Percentiles rank a stretch among this genome's conserved stretches.
Conservation (phyloP, 108 stramenopile genomes). For the Aurantiochytrium sp. region DNA sequence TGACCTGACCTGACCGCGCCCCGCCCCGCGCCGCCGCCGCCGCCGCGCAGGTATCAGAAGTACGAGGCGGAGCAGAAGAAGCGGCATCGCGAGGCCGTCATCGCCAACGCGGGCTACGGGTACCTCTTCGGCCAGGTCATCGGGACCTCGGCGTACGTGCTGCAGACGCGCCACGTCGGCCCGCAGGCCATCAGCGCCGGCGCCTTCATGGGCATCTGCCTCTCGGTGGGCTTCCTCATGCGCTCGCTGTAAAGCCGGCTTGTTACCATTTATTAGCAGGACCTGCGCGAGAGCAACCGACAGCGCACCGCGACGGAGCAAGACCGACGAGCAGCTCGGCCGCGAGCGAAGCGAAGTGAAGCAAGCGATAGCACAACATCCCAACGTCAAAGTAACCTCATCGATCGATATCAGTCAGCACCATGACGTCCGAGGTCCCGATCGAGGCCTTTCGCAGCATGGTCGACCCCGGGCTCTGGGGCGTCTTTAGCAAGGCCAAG, state of each 20-base stretch:
- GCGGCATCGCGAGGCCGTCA: neutral
- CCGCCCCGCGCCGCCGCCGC: no score
- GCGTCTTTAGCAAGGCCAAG: neutral
- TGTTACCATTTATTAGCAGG: no score
- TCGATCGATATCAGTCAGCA: neutral
- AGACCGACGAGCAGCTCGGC: no score
- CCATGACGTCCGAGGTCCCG: neutral
- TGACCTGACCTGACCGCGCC: no score
- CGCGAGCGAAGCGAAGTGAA: neutral
- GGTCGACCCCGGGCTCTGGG: neutral
- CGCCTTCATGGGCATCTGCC: neutral
- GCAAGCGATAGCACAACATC: neutral
- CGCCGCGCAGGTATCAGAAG: neutral
- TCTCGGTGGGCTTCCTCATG: neutral
- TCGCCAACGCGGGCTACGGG: constrained; percentile 6
- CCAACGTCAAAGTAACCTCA: neutral
- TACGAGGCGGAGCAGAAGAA: constrained; percentile 23
- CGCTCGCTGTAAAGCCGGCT: neutral
- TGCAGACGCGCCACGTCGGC: constrained; percentile 1
- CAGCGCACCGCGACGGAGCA: no score
- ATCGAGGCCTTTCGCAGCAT: neutral
- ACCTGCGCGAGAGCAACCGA: neutral
- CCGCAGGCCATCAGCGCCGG: neutral
- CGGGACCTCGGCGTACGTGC: constrained; percentile 25
- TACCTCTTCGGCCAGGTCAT: constrained; percentile 20